phyloP scores from a whole-genome alignment of 2,329 filamentous ascomycete genomes.

The Fonsecaea multimorphosa region DNA sequence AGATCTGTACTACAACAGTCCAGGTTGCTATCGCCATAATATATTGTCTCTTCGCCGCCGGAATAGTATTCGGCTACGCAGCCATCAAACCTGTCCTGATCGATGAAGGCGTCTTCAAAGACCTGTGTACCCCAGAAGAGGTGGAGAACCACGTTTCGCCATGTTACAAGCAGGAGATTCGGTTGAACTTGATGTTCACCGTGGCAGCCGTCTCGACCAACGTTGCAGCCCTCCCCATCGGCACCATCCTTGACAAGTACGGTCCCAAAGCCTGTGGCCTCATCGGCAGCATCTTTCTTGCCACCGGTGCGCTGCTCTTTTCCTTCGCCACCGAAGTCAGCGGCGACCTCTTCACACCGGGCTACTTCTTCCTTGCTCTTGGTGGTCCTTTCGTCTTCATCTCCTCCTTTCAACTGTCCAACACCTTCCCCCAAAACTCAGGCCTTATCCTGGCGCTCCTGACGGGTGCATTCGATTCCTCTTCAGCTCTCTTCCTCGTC shows the following conservation, averaged over 20 bases:
- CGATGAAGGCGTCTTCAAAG: constrained; percentile 71
- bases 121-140: constrained; percentile 65
- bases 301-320: constrained; percentile 73
- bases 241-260: constrained; percentile 80
- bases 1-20: constrained; percentile 51
- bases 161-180: constrained; percentile 65
- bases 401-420: constrained; percentile 81
- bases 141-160: constrained; percentile 56
- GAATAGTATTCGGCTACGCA: constrained; percentile 82
- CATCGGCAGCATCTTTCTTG: constrained; percentile 71
- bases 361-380: constrained; percentile 76
- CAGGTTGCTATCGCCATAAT: constrained; percentile 73
- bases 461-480: constrained; percentile 83
- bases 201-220: constrained; percentile 87
- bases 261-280: constrained; percentile 79
- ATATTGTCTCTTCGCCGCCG: constrained; percentile 78
- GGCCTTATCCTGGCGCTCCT: constrained; percentile 80
- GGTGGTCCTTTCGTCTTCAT: constrained; percentile 84
- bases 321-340: constrained; percentile 68
- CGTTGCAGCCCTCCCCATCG: constrained; percentile 82
- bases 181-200: constrained; percentile 90
- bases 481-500: constrained; percentile 76
- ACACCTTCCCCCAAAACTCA: constrained; percentile 77
- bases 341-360: constrained; percentile 76
- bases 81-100: constrained; percentile 83